Percentiles rank a stretch among this genome's conserved stretches.
Conservation (phyloP, 2,329 filamentous ascomycete genomes). For the Neopestalotiopsis clavispora region DNA sequence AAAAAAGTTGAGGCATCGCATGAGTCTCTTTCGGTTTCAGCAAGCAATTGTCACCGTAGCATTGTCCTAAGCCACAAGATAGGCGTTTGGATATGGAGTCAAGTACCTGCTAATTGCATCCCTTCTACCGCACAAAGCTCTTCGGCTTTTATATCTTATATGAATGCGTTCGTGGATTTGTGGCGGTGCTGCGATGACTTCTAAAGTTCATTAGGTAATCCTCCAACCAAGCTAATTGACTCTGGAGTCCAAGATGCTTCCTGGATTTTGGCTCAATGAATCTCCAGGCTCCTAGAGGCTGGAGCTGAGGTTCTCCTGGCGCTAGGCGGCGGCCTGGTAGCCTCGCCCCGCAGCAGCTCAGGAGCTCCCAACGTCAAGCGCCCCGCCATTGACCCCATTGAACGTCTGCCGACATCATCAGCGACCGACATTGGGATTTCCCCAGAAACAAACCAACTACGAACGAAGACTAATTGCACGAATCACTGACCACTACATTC, state of each 20-base stretch:
- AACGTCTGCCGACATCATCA: not conserved
- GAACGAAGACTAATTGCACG: not conserved
- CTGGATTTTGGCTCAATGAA: not conserved
- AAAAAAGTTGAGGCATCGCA: not conserved
- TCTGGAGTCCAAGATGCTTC: too few relatives aligned
- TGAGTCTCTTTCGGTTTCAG: not conserved
- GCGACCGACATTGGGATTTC: not conserved
- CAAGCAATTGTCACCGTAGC: not conserved
- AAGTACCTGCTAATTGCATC: too few relatives aligned
- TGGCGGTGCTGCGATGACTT: too few relatives aligned
- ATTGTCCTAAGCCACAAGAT: not conserved
- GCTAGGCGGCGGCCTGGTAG: not conserved
- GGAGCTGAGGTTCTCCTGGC: not conserved
- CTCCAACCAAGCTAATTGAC: not conserved
- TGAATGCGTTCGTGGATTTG: too few relatives aligned
- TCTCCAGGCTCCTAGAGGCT: not conserved
- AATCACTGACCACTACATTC: not conserved
- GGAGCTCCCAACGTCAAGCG: constrained; percentile 7
- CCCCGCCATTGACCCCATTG: constrained; percentile 11
- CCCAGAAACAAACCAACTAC: not conserved
- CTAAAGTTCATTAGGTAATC: too few relatives aligned
- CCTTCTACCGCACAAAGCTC: too few relatives aligned
- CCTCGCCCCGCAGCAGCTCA: constrained; percentile 15
- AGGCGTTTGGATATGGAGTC: not conserved
- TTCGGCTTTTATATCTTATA: too few relatives aligned